These are phyloP conservation scores for Aegilops tauschii DNA, from an alignment of 176 grass and related monocot genomes.

Conservation along the genomic window DNA sequence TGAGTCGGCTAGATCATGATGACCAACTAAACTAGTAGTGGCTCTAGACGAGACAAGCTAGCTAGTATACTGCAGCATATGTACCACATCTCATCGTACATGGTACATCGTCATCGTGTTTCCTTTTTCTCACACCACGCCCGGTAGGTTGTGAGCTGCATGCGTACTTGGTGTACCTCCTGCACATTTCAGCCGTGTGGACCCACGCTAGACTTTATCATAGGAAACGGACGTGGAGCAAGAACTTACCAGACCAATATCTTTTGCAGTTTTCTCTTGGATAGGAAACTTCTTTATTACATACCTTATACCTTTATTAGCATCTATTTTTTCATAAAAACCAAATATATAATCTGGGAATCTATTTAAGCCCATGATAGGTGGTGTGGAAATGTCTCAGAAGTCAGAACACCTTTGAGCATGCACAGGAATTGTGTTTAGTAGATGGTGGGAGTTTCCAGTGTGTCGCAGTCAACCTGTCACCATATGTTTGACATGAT, in stretches of 20 bases:
- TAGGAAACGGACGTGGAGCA: slow-evolving; percentile 25
- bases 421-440: background rate
- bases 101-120: slow-evolving; percentile 17
- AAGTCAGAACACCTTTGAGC: background rate
- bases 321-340: background rate
- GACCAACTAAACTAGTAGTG: background rate
- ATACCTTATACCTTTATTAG: background rate
- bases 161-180: slow-evolving; percentile 5
- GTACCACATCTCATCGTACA: slow-evolving; percentile 20
- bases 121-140: slow-evolving; percentile 24
- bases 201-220: slow-evolving; percentile 25
- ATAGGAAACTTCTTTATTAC: slow-evolving; percentile 26
- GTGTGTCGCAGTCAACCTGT: background rate
- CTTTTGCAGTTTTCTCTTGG: slow-evolving; percentile 29
- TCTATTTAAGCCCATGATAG: background rate
- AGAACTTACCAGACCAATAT: slow-evolving; percentile 32
- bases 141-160: slow-evolving; percentile 9
- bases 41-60: background rate
- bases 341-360: background rate
- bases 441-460: slow-evolving; percentile 24
- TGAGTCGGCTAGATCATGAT: background rate
- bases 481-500: slow-evolving; percentile 26
- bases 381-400: background rate
- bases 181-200: slow-evolving; percentile 28
- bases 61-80: slow-evolving; percentile 31